These are phyloP conservation scores for Lactarius hatsudake DNA, from an alignment of 768 basidiomycete genomes.

Conservation along the genomic window DNA sequence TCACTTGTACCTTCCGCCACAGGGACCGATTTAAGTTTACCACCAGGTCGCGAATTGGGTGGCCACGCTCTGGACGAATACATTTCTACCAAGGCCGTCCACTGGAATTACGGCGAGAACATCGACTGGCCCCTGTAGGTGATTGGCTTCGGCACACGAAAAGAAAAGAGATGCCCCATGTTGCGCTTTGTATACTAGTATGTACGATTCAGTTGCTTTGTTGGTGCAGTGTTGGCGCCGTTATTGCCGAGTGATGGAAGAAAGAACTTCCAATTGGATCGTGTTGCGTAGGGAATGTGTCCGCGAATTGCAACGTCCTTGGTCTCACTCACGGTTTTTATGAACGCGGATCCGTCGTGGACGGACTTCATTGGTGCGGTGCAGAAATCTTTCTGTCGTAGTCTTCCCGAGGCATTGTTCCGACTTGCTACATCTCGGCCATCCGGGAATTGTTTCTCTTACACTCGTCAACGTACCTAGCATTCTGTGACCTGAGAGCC, in stretches of 20 bases:
- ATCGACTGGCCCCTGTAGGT: constrained; percentile 71
- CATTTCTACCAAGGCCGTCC: constrained; percentile 76
- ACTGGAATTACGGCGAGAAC: constrained; percentile 86
- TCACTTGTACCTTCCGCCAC: neutral
- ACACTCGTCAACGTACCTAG: too few relatives aligned
- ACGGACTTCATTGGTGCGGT: too few relatives aligned
- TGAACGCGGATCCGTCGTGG: too few relatives aligned
- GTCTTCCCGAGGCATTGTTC: too few relatives aligned
- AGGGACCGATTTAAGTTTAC: neutral
- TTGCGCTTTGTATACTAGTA: neutral
- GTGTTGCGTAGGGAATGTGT: neutral
- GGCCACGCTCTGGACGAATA: constrained; percentile 83
- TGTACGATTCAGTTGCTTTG: neutral
- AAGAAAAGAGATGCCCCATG: neutral
- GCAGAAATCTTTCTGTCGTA: too few relatives aligned
- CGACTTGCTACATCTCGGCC: too few relatives aligned
- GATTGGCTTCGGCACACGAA: neutral
- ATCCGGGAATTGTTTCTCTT: too few relatives aligned
- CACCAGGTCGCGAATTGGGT: constrained; percentile 79
- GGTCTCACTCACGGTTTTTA: too few relatives aligned
- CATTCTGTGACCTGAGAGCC: too few relatives aligned
- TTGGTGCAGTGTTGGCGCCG: neutral
- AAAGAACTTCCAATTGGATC: neutral
- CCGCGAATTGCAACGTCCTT: too few relatives aligned
- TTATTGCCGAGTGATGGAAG: constrained; percentile 8